Percentiles rank a stretch among this genome's conserved stretches.
phyloP scores from a whole-genome alignment of 768 basidiomycete genomes.

The Dioszegia hungarica region DNA sequence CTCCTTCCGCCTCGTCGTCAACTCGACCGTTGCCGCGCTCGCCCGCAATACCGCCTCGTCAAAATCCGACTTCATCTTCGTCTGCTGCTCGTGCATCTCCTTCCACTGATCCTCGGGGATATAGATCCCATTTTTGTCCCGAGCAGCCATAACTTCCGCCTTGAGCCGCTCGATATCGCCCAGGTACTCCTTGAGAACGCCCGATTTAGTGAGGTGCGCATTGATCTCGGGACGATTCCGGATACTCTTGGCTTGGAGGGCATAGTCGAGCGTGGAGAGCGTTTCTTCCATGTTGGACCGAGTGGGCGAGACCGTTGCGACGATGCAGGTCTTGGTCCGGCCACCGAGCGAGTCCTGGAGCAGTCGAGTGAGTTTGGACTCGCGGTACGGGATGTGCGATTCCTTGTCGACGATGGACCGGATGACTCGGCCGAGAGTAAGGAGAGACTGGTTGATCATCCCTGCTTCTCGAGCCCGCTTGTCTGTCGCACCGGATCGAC shows the following conservation, averaged over 20 bases:
- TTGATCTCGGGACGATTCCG: slow-evolving; percentile 93
- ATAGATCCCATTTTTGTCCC: slow-evolving; percentile 94
- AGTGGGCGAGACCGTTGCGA: slow-evolving; percentile 92
- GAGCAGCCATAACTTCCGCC: slow-evolving; percentile 69
- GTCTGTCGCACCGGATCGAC: slow-evolving; percentile 89
- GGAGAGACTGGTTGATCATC: slow-evolving; percentile 94
- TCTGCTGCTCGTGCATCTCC: slow-evolving; percentile 71
- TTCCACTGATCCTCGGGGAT: slow-evolving; percentile 88
- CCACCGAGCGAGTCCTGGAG: slow-evolving; percentile 99
- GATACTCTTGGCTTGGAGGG: slow-evolving; percentile 89
- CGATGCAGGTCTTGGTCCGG: slow-evolving; percentile 92
- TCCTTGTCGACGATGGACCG: slow-evolving; percentile 90
- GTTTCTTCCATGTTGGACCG: slow-evolving; percentile 95
- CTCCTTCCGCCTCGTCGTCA: slow-evolving; percentile 75
- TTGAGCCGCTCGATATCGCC: slow-evolving; percentile 90
- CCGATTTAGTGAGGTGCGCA: slow-evolving; percentile 85
- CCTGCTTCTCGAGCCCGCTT: slow-evolving; percentile 93
- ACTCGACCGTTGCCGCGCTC: slow-evolving; percentile 71
- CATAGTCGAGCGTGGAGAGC: slow-evolving; percentile 93
- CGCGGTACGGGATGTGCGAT: slow-evolving; percentile 89
- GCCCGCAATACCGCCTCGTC: slow-evolving; percentile 78
- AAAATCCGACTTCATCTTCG: slow-evolving; percentile 68
- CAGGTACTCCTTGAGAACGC: slow-evolving; percentile 87
- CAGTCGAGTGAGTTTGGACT: slow-evolving; percentile 94
- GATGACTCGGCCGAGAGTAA: slow-evolving; percentile 95